Evolutionary conservation across 352 stramenopile genomes (phyloP).

Genomic region (Peronosclerospora sorghi): DNA sequence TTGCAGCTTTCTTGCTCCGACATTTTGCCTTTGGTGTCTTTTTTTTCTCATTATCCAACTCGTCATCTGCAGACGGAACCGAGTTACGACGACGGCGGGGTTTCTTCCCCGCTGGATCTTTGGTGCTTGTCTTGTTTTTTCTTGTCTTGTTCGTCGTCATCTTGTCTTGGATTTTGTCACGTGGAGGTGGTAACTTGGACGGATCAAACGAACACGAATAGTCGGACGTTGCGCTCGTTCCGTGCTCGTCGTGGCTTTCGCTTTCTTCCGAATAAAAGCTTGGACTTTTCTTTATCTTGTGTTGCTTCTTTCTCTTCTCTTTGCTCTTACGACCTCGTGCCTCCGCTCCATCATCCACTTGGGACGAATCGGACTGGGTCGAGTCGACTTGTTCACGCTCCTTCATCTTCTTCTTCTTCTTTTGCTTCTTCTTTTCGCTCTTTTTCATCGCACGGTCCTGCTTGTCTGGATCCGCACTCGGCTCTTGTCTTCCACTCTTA

Average conservation of each 20-base stretch:
- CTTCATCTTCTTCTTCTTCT: slow-evolving; percentile 20
- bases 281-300: slow-evolving; percentile 22
- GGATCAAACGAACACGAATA: slow-evolving; percentile 45
- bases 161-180: slow-evolving; percentile 13
- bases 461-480: background rate
- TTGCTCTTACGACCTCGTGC: slow-evolving; percentile 15
- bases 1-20: slow-evolving; percentile 10
- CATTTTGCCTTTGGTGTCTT: slow-evolving; percentile 26
- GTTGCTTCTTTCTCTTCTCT: slow-evolving; percentile 25
- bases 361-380: slow-evolving; percentile 17
- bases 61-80: slow-evolving; percentile 30
- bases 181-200: slow-evolving; percentile 30
- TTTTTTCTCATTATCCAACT: slow-evolving; percentile 26
- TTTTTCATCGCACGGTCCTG: slow-evolving; percentile 15
- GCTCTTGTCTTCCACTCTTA: slow-evolving; percentile 27
- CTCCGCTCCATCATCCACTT: slow-evolving; percentile 21
- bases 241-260: slow-evolving; percentile 20
- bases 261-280: slow-evolving; percentile 31
- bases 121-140: slow-evolving; percentile 21
- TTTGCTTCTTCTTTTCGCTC: slow-evolving; percentile 23
- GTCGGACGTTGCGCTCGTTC: slow-evolving; percentile 16
- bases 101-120: slow-evolving; percentile 21
- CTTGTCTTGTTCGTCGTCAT: slow-evolving; percentile 9
- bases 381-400: slow-evolving; percentile 11
- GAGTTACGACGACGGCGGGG: slow-evolving; percentile 22